Conservation (phyloP, 1,284 basidiomycete genomes). For the Trichosporon asahii region DNA sequence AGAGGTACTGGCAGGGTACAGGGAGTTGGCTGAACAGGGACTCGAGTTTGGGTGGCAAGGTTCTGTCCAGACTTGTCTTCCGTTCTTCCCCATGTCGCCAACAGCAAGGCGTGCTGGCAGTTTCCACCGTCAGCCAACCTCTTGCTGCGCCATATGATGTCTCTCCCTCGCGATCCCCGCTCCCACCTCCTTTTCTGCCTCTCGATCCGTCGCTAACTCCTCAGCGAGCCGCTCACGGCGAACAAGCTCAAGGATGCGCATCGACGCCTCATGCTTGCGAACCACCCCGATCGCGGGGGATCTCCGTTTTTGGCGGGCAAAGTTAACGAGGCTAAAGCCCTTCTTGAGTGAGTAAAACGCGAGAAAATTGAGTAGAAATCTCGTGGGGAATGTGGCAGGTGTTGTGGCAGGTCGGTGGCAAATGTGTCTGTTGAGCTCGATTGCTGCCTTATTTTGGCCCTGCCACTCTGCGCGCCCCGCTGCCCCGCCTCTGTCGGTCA, state of each 20-base stretch:
- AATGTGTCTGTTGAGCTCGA: background rate
- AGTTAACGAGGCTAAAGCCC: constrained; percentile 88
- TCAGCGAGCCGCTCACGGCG: constrained; percentile 71
- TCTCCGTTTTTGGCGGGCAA: constrained; percentile 97
- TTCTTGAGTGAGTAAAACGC: constrained; percentile 59
- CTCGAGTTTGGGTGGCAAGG: too few relatives aligned
- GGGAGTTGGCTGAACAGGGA: too few relatives aligned
- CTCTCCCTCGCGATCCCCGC: background rate
- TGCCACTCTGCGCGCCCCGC: too few relatives aligned
- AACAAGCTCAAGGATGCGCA: constrained; percentile 82
- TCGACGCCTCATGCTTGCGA: constrained; percentile 86
- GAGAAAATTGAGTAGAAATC: background rate
- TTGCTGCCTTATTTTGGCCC: background rate
- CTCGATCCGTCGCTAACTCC: constrained; percentile 11
- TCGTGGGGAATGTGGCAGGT: constrained; percentile 1
- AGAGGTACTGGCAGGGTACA: too few relatives aligned
- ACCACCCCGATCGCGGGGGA: constrained; percentile 86
- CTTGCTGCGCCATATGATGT: too few relatives aligned
- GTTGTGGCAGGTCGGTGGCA: background rate
- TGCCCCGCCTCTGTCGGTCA: background rate
- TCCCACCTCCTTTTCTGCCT: background rate
- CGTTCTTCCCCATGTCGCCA: too few relatives aligned
- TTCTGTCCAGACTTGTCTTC: too few relatives aligned
- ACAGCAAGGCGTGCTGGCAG: too few relatives aligned
- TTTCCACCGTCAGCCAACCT: too few relatives aligned